Conservation (phyloP, 1,139 yeast genomes). For the Meyerozyma elateridarum region DNA sequence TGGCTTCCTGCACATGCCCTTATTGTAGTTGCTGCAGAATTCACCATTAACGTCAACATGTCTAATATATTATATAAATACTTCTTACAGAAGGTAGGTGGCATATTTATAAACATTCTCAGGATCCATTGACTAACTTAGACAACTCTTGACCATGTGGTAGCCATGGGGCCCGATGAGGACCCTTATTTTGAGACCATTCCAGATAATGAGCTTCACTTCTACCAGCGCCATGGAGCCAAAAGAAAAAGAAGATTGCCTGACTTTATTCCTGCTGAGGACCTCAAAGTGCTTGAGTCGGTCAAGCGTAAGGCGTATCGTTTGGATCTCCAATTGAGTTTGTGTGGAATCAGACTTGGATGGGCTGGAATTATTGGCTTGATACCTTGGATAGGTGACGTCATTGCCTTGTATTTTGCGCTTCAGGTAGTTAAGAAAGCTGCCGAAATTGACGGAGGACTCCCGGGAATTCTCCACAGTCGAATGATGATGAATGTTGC, state of each 20-base stretch:
- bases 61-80: constrained; percentile 25
- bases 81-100: constrained; percentile 38
- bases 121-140: constrained; percentile 13
- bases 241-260: constrained; percentile 49
- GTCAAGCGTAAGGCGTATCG: constrained; percentile 61
- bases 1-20: too few relatives aligned
- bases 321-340: constrained; percentile 56
- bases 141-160: constrained; percentile 35
- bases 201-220: constrained; percentile 42
- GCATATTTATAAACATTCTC: not conserved
- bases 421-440: constrained; percentile 48
- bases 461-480: constrained; percentile 45
- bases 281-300: constrained; percentile 45
- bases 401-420: constrained; percentile 48
- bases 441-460: constrained; percentile 56
- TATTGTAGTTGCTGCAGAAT: constrained; percentile 3
- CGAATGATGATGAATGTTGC: constrained; percentile 57
- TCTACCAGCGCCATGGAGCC: constrained; percentile 44
- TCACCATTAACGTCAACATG: too few relatives aligned
- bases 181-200: constrained; percentile 50
- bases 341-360: constrained; percentile 66
- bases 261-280: constrained; percentile 48
- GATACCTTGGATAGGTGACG: constrained; percentile 61
- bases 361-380: constrained; percentile 71
- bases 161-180: constrained; percentile 27